Base-by-base conservation (phyloP, 2,329 filamentous ascomycete genomes). In the Phoma sp. region DNA sequence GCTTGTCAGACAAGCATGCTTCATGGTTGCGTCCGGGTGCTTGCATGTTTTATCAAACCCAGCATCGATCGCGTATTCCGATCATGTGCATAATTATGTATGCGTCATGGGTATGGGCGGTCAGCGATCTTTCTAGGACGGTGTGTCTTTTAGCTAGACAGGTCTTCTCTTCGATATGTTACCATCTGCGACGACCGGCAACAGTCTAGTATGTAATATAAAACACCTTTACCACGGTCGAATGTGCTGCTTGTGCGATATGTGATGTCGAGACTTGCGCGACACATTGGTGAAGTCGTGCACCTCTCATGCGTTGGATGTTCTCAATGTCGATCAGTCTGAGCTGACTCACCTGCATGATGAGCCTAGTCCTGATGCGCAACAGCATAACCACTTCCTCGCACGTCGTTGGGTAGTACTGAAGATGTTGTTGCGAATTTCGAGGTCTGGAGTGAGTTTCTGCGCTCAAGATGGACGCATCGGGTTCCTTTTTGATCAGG, bases 91-190 rank as follows among this genome's bases (percentile, higher is more conserved):
- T 70, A 61, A 43, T 62, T 65, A 65, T 40, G 51, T 25, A 39
- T 51, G 54, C 44, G 51, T 54, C 51, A 62, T 53, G 51, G 47
- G 51, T 48, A 49, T 46, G 57, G 54, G 36, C 38, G 54, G 51
- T 51, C 51, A 46, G 55, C 51, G 57, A 62, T 67, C 62, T 69
- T 66, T 50, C 47, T 52, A 61, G 27, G 58, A 40, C 53, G 40
- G 56, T 54, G 53, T 57, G 63, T 63, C 65, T 52, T 56, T 64
- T 70, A 65, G 58, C 59, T 61, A 51, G 51, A 50, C 58, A 71
- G 60, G 58, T 33, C 60, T 70, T 64, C 60, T 59, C 50, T 51
- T 62, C 59, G 62, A 71, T 63, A 65, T 72, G 63, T 60, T 72
- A 71, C 54, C 31, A 70, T 54, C 58, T 71, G 68, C 40, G 41